A percentile compares a stretch with the other conserved stretches of the same genome.
These are phyloP conservation scores for Microbotryum violaceum DNA, from an alignment of 1,284 basidiomycete species.

Conservation along the genomic window DNA sequence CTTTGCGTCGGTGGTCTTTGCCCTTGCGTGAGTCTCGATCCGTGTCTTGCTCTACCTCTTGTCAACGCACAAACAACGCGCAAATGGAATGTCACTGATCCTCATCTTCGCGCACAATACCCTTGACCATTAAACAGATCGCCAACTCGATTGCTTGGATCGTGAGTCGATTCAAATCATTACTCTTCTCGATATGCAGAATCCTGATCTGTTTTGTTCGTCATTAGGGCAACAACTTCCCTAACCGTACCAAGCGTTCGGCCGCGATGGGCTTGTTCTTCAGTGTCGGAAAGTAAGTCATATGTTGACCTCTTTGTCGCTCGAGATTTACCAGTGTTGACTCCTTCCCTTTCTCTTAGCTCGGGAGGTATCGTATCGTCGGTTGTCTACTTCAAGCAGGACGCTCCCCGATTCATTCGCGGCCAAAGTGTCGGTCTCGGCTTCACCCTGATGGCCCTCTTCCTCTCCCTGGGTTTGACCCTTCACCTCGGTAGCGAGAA, in stretches of 20 bases:
- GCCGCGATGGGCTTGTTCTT: constrained; percentile 41
- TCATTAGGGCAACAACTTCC: constrained; percentile 3
- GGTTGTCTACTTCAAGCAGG: constrained; percentile 32
- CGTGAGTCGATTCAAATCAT: too few species aligned
- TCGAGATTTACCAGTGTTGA: constrained; percentile 41
- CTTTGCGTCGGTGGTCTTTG: constrained; percentile 25
- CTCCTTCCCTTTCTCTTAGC: constrained; percentile 39
- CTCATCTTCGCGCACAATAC: too few species aligned
- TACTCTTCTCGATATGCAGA: constrained; percentile 32
- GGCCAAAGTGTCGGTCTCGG: constrained; percentile 43
- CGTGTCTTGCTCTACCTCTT: background rate
- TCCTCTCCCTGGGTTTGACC: constrained; percentile 39
- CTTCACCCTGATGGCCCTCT: constrained; percentile 37
- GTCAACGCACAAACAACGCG: too few species aligned
- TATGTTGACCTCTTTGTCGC: background rate
- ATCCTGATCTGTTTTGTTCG: constrained; percentile 34
- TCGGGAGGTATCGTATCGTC: constrained; percentile 45
- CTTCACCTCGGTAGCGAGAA: constrained; percentile 41
- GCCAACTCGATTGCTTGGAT: constrained; percentile 45
- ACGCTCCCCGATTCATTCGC: constrained; percentile 35
- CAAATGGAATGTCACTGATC: too few species aligned
- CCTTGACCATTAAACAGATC: constrained; percentile 19
- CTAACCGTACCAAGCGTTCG: constrained; percentile 34
- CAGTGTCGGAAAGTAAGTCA: background rate
- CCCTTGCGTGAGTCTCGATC: constrained; percentile 10